These are phyloP conservation scores for Canavalia ensiformis DNA, from an alignment of 306 rosid species.

Conservation along the genomic window DNA sequence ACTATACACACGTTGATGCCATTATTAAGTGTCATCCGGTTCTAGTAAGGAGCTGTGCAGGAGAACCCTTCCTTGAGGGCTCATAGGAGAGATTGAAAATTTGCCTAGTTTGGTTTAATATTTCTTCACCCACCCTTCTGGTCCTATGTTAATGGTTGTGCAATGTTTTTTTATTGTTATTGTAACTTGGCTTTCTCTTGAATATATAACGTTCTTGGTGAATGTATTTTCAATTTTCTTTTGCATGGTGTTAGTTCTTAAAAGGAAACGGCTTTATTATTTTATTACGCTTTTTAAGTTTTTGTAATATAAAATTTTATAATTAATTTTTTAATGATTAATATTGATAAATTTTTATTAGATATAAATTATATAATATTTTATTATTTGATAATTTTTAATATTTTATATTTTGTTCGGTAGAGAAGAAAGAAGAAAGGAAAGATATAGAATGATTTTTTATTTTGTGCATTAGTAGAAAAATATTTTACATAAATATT, in stretches of 20 bases:
- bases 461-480: no score
- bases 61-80: conserved; percentile 1
- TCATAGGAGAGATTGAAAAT: conserved; percentile 7
- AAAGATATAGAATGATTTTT: no score
- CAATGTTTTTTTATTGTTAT: background rate
- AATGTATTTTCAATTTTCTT: background rate
- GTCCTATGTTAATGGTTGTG: conserved; percentile 2
- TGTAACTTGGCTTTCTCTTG: background rate
- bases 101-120: conserved; percentile 17
- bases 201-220: conserved; percentile 9
- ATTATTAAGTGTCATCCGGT: background rate
- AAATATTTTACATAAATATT: no score
- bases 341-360: no score
- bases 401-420: no score
- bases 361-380: no score
- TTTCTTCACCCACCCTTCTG: conserved; percentile 4
- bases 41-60: conserved; percentile 6
- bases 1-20: background rate
- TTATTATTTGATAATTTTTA: no score
- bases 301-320: no score
- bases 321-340: no score
- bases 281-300: no score
- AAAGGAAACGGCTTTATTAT: background rate
- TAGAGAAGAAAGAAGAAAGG: no score
- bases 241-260: background rate